phyloP scores from a whole-genome alignment of 257 asterid species.

The Solanum dulcamara region DNA sequence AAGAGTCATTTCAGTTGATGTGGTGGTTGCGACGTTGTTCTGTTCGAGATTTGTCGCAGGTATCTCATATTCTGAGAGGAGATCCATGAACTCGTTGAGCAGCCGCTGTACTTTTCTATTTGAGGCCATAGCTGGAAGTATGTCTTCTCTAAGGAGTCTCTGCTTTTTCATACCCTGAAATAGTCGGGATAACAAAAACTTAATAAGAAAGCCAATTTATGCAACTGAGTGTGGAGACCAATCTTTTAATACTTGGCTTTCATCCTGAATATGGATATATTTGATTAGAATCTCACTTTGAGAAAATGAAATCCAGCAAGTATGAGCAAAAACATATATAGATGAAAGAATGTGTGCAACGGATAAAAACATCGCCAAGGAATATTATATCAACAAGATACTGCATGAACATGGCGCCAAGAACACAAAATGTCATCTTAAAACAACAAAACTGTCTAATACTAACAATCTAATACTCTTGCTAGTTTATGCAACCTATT shows the following conservation, averaged over 20 bases:
- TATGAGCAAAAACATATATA: neutral
- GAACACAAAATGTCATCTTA: neutral
- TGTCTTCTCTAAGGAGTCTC: slow-evolving; percentile 85
- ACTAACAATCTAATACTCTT: neutral
- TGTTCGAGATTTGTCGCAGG: slow-evolving; percentile 17
- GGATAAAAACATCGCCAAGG: neutral
- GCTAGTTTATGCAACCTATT: neutral
- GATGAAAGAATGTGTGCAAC: neutral
- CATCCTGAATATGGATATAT: neutral
- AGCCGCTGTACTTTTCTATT: slow-evolving; percentile 86
- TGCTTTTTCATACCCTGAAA: slow-evolving; percentile 86
- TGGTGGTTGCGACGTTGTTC: slow-evolving; percentile 8
- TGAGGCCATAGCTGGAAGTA: slow-evolving; percentile 98
- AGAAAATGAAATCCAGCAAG: neutral
- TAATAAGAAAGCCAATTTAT: neutral
- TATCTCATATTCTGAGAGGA: slow-evolving; percentile 53
- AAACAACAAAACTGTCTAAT: neutral
- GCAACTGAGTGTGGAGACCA: neutral
- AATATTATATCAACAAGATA: neutral
- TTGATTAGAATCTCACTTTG: neutral
- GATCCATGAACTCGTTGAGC: slow-evolving; percentile 79
- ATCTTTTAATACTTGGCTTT: neutral
- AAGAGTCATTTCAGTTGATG: slow-evolving; percentile 15
- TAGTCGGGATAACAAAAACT: neutral
- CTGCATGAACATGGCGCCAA: neutral